phyloP scores from a whole-genome alignment of 495 filamentous ascomycete genomes.

The Cudoniella acicularis region DNA sequence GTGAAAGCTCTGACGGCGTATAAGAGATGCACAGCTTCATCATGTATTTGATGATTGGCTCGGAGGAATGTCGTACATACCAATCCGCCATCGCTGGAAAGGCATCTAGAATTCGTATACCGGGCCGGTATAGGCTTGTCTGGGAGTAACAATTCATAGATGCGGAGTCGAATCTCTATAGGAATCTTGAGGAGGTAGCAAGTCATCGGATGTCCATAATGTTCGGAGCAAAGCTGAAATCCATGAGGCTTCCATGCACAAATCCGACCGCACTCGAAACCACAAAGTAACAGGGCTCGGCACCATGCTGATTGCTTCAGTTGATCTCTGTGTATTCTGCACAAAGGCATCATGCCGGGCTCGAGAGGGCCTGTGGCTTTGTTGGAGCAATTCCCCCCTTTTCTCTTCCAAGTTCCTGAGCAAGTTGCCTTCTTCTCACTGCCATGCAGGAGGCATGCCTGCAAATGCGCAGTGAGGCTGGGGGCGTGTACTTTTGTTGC shows the following conservation, averaged over 20 bases:
- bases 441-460: slow-evolving; percentile 7
- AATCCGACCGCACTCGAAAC: slow-evolving; percentile 13
- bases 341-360: slow-evolving; percentile 11
- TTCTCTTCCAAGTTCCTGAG: slow-evolving; percentile 13
- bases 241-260: slow-evolving; percentile 12
- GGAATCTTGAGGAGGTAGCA: slow-evolving; percentile 17
- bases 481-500: not conserved
- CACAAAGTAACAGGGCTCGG: slow-evolving; percentile 13
- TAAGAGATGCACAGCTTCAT: slow-evolving; percentile 13
- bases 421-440: slow-evolving; percentile 3
- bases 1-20: slow-evolving; percentile 6
- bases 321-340: slow-evolving; percentile 11
- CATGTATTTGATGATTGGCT: slow-evolving; percentile 17
- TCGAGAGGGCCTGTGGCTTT: slow-evolving; percentile 6
- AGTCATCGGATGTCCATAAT: slow-evolving; percentile 7
- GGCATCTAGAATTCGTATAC: not conserved
- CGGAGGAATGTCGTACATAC: slow-evolving; percentile 7
- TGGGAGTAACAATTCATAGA: slow-evolving; percentile 11
- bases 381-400: slow-evolving; percentile 5
- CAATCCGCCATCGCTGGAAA: not conserved
- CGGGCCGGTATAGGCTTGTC: slow-evolving; percentile 10
- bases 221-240: slow-evolving; percentile 12
- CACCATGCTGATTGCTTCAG: slow-evolving; percentile 10
- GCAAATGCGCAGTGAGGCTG: slow-evolving; percentile 3
- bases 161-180: slow-evolving; percentile 11